Conservation (phyloP, 148 eudicot species). For the Dianthus caryophyllus region DNA sequence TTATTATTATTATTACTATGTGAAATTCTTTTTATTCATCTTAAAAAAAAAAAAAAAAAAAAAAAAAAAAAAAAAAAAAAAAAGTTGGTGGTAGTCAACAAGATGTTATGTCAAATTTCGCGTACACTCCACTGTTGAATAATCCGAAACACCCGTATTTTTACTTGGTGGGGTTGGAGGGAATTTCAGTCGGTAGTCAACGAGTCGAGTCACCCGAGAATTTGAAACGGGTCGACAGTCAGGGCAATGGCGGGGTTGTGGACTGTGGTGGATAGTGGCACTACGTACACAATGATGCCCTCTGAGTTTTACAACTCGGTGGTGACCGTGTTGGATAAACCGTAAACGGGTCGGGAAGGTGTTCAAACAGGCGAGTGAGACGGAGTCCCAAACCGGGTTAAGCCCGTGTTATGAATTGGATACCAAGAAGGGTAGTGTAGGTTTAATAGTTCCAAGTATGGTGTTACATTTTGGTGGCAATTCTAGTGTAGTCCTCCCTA, state of each 20-base stretch:
- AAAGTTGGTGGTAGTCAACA: constrained; percentile 1
- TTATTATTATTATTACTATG: too few species aligned
- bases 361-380: constrained; percentile 39
- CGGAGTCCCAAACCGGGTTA: constrained; percentile 63
- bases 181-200: constrained; percentile 40
- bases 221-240: constrained; percentile 39
- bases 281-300: constrained; percentile 76
- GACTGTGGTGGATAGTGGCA: constrained; percentile 84
- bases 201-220: constrained; percentile 44
- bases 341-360: constrained; percentile 30
- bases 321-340: constrained; percentile 40
- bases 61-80: constrained; percentile 23
- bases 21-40: too few species aligned
- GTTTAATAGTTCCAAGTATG: constrained; percentile 40
- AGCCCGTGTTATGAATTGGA: constrained; percentile 64
- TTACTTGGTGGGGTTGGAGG: constrained; percentile 69
- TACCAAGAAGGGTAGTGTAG: constrained; percentile 6
- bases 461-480: constrained; percentile 65
- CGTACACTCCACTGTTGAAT: constrained; percentile 52
- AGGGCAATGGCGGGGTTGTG: constrained; percentile 80
- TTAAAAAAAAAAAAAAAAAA: too few species aligned
- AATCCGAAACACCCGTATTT: constrained; percentile 69
- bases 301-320: constrained; percentile 35
- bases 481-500: constrained; percentile 70
- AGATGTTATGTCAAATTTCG: constrained; percentile 13